phyloP scores from a whole-genome alignment of 805 yeast species.

The Yarrowia sp. region DNA sequence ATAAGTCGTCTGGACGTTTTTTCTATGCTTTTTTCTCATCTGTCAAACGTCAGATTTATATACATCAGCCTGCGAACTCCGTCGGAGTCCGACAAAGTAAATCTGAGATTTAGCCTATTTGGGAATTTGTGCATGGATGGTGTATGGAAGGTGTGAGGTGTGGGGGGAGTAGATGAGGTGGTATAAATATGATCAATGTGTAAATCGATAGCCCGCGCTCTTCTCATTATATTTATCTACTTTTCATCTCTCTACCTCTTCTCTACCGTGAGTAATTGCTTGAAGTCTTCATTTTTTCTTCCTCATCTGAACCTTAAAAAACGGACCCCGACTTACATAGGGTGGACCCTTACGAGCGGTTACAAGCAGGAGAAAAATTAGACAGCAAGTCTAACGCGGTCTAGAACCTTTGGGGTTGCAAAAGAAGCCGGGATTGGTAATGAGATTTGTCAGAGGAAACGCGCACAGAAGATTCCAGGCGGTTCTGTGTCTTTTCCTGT shows the following conservation, averaged over 20 bases:
- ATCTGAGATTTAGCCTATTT: conserved; percentile 14
- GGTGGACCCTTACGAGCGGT: neutral
- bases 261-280: neutral
- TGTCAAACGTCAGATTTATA: neutral
- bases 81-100: conserved; percentile 33
- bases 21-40: neutral
- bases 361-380: conserved; percentile 2
- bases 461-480: too few relatives aligned
- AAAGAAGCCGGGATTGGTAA: neutral
- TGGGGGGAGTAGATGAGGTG: neutral
- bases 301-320: neutral
- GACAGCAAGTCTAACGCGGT: neutral
- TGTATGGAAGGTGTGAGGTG: neutral
- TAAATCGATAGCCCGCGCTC: neutral
- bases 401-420: conserved; percentile 1
- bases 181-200: accelerated
- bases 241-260: neutral
- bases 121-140: conserved; percentile 9
- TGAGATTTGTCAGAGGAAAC: neutral
- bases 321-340: conserved; percentile 12
- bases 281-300: neutral
- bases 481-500: too few relatives aligned
- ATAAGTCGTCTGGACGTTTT: neutral
- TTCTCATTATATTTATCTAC: neutral
- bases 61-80: neutral